These are phyloP conservation scores for Thraustochytrium striatum DNA, from an alignment of 352 stramenopile species.

Conservation along the genomic window DNA sequence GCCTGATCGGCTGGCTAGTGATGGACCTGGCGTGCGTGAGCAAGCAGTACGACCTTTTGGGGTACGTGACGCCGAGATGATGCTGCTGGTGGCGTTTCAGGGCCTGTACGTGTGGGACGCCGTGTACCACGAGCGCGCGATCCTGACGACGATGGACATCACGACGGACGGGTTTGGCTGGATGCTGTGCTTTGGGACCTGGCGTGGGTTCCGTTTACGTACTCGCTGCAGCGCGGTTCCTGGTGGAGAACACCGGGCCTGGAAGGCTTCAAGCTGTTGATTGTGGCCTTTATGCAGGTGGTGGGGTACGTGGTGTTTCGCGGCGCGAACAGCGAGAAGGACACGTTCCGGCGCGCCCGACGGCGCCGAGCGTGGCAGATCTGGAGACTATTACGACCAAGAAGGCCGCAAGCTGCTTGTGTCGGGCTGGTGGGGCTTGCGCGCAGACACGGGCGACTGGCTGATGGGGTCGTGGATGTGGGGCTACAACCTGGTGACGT, in stretches of 20 bases:
- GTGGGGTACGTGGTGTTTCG: slow-evolving; percentile 75
- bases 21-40: slow-evolving; percentile 65
- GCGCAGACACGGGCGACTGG: slow-evolving; percentile 76
- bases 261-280: slow-evolving; percentile 55
- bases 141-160: slow-evolving; percentile 90
- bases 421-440: slow-evolving; percentile 79
- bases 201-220: slow-evolving; percentile 83
- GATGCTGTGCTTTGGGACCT: slow-evolving; percentile 87
- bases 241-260: slow-evolving; percentile 61
- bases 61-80: slow-evolving; percentile 62
- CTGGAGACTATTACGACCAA: slow-evolving; percentile 71
- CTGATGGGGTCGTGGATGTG: slow-evolving; percentile 73
- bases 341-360: slow-evolving; percentile 71
- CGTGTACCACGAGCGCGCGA: slow-evolving; percentile 74
- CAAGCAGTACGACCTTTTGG: slow-evolving; percentile 60
- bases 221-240: slow-evolving; percentile 67
- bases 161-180: slow-evolving; percentile 86
- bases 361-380: slow-evolving; percentile 59
- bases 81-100: slow-evolving; percentile 75
- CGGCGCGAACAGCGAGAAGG: slow-evolving; percentile 75
- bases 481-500: slow-evolving; percentile 65
- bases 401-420: slow-evolving; percentile 71
- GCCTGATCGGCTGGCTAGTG: slow-evolving; percentile 69
- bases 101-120: slow-evolving; percentile 81
- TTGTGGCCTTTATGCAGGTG: slow-evolving; percentile 64